phyloP scores from a whole-genome alignment of 176 grass and related monocot species.

The Oryza officinalis region DNA sequence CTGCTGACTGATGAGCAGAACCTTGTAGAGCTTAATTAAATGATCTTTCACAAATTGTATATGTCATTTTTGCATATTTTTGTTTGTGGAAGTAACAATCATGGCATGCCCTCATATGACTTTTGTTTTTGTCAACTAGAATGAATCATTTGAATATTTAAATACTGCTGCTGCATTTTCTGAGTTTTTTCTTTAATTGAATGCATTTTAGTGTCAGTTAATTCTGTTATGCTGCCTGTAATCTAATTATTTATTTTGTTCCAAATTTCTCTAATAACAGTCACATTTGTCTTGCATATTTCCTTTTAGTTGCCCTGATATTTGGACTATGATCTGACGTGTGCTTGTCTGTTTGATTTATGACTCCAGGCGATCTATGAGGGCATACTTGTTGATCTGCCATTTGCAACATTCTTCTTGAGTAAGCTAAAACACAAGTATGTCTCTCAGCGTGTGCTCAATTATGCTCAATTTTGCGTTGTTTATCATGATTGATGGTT shows the following conservation, averaged over 20 bases:
- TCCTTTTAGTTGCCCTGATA: conserved; percentile 1
- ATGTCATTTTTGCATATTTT: not conserved
- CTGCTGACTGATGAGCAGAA: not conserved
- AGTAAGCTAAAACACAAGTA: conserved; percentile 99
- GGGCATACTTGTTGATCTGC: conserved; percentile 94
- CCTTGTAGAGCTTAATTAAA: conserved; percentile 6
- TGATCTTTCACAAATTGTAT: not conserved
- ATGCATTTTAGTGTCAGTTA: not conserved
- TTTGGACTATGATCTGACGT: conserved; percentile 23
- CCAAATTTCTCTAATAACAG: not conserved
- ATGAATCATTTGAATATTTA: not conserved
- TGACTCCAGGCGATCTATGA: conserved; percentile 84
- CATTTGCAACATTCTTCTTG: conserved; percentile 96
- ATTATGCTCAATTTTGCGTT: not conserved
- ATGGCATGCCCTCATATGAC: not conserved
- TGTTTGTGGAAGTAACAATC: not conserved
- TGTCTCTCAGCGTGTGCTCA: not conserved
- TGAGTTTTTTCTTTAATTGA: not conserved
- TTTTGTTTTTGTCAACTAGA: not conserved
- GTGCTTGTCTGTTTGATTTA: conserved; percentile 23
- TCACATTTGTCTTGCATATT: not conserved
- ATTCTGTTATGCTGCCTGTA: conserved; percentile 16
- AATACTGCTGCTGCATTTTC: not conserved
- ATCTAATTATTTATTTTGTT: conserved; percentile 19
- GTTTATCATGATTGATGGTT: conserved; percentile 8